Evolutionary conservation across 1,284 basidiomycete genomes (phyloP).

Genomic region (Naganishia liquefaciens): DNA sequence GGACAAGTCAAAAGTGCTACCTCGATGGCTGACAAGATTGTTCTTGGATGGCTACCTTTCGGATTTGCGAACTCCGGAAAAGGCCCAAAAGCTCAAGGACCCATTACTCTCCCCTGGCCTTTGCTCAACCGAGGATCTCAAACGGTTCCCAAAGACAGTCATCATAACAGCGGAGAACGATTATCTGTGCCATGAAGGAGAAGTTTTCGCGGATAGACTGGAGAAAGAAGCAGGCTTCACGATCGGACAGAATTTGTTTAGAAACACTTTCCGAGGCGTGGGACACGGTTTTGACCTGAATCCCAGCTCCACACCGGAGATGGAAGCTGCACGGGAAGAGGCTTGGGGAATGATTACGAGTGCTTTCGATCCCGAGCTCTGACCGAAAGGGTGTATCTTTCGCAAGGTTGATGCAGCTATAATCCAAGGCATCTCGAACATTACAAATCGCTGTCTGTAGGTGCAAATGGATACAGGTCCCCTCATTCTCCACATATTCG

Average conservation of each 20-base stretch:
- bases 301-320: slow-evolving; percentile 35
- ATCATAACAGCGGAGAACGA: slow-evolving; percentile 42
- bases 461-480: too few species aligned
- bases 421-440: too few species aligned
- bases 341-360: slow-evolving; percentile 41
- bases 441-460: too few species aligned
- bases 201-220: slow-evolving; percentile 37
- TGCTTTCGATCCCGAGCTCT: slow-evolving; percentile 36
- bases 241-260: slow-evolving; percentile 31
- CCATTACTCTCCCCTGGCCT: slow-evolving; percentile 40
- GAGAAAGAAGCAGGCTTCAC: slow-evolving; percentile 31
- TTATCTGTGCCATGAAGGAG: slow-evolving; percentile 42
- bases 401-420: too few species aligned
- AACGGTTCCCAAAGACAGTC: slow-evolving; percentile 37
- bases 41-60: slow-evolving; percentile 41
- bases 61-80: slow-evolving; percentile 33
- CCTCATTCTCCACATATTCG: too few species aligned
- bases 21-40: slow-evolving; percentile 39
- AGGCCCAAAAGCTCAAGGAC: slow-evolving; percentile 31
- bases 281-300: slow-evolving; percentile 44
- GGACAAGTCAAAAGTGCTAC: slow-evolving; percentile 38
- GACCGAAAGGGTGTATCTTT: background rate
- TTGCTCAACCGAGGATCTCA: slow-evolving; percentile 35
- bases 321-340: slow-evolving; percentile 38
- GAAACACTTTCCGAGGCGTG: slow-evolving; percentile 38